Base-by-base conservation (phyloP, 441 rosid species). In the Erodium moschatum region DNA sequence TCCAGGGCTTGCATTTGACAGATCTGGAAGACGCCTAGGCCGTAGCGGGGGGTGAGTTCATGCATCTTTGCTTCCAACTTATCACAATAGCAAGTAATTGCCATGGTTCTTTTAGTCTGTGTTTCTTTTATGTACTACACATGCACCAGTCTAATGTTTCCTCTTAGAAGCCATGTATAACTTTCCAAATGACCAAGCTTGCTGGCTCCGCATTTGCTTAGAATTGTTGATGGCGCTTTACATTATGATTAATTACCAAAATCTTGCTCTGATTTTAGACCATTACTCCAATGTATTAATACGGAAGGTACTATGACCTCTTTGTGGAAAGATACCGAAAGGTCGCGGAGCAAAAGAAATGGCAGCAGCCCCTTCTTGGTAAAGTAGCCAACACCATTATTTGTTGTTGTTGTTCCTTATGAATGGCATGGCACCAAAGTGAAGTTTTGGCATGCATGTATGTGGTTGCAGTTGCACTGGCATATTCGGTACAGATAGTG, bases 1-100 rank as follows among this genome's bases (percentile, higher is more conserved):
- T 58, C 65, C 68, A 77, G 83, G 83, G 70, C 79, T 80, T 19
- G 83, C 81, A 66, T 80, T 80, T 73, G 83, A 80, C 63, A 66
- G 67, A 77, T 77, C 79, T 63, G 81, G 83, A 73, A 46, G 81
- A 61, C 81, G 83, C 56, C 67, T 80, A 73, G 83, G 81, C 71
- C 79, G 84, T 38, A 52, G 84, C 68, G 84, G 84, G 66, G 84
- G 81, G 84, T 80, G 69, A 44, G 81, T 64, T 48, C 38, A 56
- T 19, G 19, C 24, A 19, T 54, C 48, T 19, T 7, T 12, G 29
- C n/a, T 65, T 54, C 8, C n/a, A 10, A 2, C 48, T 71, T 31
- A 1, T 27, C 58, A 33, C 38, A 33, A 33, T 33, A 33, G 38
- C 38, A 3, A 3, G 38, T 33, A 3, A 33, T 11, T 64, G 6